Base-by-base conservation (phyloP, 768 basidiomycete species). In the Termitomyces sp. region DNA sequence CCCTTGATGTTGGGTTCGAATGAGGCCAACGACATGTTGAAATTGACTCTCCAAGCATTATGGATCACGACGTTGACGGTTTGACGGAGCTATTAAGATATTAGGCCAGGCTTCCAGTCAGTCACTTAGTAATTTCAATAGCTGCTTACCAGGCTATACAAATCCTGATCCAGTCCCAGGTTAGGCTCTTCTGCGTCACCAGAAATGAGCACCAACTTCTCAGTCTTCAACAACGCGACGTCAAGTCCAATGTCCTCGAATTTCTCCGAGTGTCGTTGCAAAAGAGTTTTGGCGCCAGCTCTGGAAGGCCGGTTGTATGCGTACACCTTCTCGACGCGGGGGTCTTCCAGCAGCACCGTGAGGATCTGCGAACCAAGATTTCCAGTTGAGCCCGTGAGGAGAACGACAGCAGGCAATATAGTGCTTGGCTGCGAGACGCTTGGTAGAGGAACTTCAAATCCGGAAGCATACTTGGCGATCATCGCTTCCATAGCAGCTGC, bases 21-120 rank as follows among this genome's bases (percentile, higher is more conserved):
- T 2, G 77, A 76, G 1, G 55, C 26, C 4, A 79, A 64, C 0
- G 72, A 66, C 12, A 74, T 60, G 43, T 79, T 78, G 61, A 79
- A 79, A 49, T 80, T 72, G 5, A 80, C 64, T 6, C 68, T 60
- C 78, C 75, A 79, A 0, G 74, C 77, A 36, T 74, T 73, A 55
- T 75, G 70, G 1, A 76, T 69, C 24, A 76, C 67, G 30, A 64
- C 58, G 1, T 69, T 70, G 13, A 76, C 67, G 2, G 62, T 55
- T 2, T 59, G 52, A 2, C 62, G 53, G 1, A 75, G 67, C 75
- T 76, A 27, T 36, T 9, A 8, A 4, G 27, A 5, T 27, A 20
- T 22, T 22, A 27, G 26, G 13, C 16, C 16, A 44, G 8, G 12
- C 7, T 20, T 5, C 39, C 32, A 47, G 36, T 8, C 7, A 30